Conservation (phyloP, 495 filamentous ascomycete genomes). For the Aspergillus incahuasiensis region DNA sequence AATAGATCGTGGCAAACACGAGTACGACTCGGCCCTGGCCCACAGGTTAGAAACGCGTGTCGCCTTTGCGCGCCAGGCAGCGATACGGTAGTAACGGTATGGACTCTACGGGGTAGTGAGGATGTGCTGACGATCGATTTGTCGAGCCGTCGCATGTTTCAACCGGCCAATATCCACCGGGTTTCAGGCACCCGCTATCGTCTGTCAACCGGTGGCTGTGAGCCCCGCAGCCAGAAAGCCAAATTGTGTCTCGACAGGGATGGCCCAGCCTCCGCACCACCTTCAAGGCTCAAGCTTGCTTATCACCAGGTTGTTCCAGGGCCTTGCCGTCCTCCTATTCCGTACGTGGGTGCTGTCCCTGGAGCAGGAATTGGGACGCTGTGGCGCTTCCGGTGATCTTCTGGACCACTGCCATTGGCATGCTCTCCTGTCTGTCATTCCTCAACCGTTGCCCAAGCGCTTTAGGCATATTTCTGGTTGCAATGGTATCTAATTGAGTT, state of each 20-base stretch:
- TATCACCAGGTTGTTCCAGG: neutral
- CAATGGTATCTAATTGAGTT: constrained; percentile 11
- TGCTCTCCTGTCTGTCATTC: constrained; percentile 18
- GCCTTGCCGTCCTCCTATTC: neutral
- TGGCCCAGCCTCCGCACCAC: constrained; percentile 5
- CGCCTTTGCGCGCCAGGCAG: constrained; percentile 5
- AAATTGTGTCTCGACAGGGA: neutral
- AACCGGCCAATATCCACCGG: constrained; percentile 10
- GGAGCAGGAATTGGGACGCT: constrained; percentile 3
- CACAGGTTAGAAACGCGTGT: constrained; percentile 23
- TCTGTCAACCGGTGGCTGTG: constrained; percentile 12
- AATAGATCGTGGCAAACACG: constrained; percentile 18
- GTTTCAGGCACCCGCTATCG: constrained; percentile 20
- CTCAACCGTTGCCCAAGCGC: constrained; percentile 8
- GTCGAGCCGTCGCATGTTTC: constrained; percentile 7
- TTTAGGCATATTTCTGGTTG: constrained; percentile 5
- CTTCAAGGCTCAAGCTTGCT: neutral
- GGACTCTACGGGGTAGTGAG: constrained; percentile 1
- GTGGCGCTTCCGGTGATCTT: constrained; percentile 15
- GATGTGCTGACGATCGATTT: neutral
- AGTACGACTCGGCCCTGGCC: constrained; percentile 2
- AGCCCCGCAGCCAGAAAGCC: constrained; percentile 9
- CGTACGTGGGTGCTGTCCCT: neutral
- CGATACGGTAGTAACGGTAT: neutral
- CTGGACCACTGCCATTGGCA: constrained; percentile 17